Evolutionary conservation across 495 filamentous ascomycete genomes (phyloP).

Genomic region (Viridothelium virens): DNA sequence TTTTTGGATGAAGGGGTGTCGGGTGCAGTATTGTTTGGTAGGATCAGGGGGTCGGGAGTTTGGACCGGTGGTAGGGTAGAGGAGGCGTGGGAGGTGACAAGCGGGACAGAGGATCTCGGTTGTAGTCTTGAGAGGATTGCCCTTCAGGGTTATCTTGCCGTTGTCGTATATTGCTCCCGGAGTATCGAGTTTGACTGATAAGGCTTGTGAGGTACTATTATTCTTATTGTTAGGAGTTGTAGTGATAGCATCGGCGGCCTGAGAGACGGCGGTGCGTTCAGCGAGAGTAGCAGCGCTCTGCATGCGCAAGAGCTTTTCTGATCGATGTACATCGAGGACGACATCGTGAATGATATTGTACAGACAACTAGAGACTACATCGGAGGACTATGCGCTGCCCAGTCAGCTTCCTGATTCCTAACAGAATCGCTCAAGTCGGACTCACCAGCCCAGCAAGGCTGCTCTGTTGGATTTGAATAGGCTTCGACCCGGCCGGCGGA

Average conservation of each 20-base stretch:
- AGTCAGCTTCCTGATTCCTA: background rate
- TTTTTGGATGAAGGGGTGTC: slow-evolving; percentile 62
- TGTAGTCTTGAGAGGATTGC: slow-evolving; percentile 65
- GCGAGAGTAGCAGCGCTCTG: slow-evolving; percentile 64
- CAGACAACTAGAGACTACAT: slow-evolving; percentile 38
- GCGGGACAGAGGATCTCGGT: slow-evolving; percentile 53
- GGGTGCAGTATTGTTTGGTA: slow-evolving; percentile 58
- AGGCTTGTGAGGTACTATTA: slow-evolving; percentile 24
- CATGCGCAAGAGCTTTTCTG: slow-evolving; percentile 50
- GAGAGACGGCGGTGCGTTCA: slow-evolving; percentile 53
- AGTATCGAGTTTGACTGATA: slow-evolving; percentile 47
- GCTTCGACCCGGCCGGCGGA: slow-evolving; percentile 3
- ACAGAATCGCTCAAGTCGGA: background rate
- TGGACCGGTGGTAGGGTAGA: slow-evolving; percentile 35
- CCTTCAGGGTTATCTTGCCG: slow-evolving; percentile 62
- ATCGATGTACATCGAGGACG: slow-evolving; percentile 38
- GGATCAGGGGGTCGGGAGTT: slow-evolving; percentile 25
- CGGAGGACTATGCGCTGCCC: background rate
- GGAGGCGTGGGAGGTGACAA: slow-evolving; percentile 38
- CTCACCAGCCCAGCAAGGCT: slow-evolving; percentile 1
- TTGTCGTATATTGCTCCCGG: slow-evolving; percentile 65
- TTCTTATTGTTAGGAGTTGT: slow-evolving; percentile 25
- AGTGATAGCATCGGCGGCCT: slow-evolving; percentile 38
- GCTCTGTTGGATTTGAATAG: slow-evolving; percentile 2
- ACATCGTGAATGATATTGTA: slow-evolving; percentile 41